Evolutionary conservation across 768 basidiomycete species (phyloP).

Genomic region (Crucibulum laeve): DNA sequence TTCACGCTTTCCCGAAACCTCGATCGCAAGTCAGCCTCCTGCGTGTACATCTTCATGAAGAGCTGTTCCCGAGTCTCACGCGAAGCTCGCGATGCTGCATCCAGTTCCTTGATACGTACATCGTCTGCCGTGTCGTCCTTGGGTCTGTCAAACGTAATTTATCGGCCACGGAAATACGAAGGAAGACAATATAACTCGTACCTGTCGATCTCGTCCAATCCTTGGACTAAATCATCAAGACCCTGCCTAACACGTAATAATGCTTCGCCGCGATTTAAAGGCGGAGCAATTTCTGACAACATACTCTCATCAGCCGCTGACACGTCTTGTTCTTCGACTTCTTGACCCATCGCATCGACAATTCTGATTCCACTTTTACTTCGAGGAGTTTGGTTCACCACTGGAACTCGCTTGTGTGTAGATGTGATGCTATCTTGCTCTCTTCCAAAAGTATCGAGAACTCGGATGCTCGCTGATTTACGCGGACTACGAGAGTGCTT

Average conservation of each 20-base stretch:
- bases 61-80: conserved; percentile 46
- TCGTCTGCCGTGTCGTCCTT: conserved; percentile 31
- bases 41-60: conserved; percentile 31
- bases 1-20: no score
- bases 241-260: conserved; percentile 54
- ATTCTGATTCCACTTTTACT: conserved; percentile 48
- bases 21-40: conserved; percentile 27
- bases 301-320: conserved; percentile 13
- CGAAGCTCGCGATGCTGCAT: conserved; percentile 48
- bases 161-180: conserved; percentile 3
- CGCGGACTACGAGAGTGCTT: conserved; percentile 23
- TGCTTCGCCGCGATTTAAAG: conserved; percentile 42
- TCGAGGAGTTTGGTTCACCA: conserved; percentile 10
- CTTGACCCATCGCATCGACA: conserved; percentile 67
- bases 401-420: conserved; percentile 4
- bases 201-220: conserved; percentile 57
- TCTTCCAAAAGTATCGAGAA: conserved; percentile 72
- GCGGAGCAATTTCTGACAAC: conserved; percentile 7
- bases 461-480: conserved; percentile 49
- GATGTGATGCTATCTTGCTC: conserved; percentile 23
- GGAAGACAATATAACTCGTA: conserved; percentile 19
- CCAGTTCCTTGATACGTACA: conserved; percentile 43
- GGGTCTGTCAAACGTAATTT: conserved; percentile 25
- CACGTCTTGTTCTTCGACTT: conserved; percentile 34
- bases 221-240: conserved; percentile 51